Evolutionary conservation across 306 rosid species (phyloP), one percentile per base, ranked within the genome.

Genomic region (Albizia julibrissin): DNA sequence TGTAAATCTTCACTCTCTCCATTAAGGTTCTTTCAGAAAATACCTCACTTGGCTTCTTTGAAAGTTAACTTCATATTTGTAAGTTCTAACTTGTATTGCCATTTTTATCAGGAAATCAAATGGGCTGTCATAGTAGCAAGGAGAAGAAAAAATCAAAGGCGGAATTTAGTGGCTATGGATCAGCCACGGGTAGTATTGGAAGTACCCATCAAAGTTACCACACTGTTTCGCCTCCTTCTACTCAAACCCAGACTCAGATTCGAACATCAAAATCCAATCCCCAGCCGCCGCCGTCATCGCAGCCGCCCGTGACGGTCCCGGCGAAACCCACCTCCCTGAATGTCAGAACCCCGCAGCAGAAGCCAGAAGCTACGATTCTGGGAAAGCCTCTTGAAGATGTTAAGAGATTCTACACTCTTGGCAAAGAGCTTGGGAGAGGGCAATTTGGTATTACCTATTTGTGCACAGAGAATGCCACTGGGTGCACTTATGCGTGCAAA

Each of bases 361-460:
- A 82, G 65, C 46, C 74, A 1, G 94, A 87, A 8, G n/a, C 66
- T 19, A 84, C 92, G 61, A 90, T 93, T 47, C 86, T 94, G 11
- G 95, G 91, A 1, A 90, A 89, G 74, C 92, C 97, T 74, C 86
- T 86, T 72, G 94, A 90, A 10, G 97, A 93, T 62, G 85, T 94
- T 7, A 93, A 81, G 77, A 81, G 84, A 34, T 56, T 83, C 85
- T 94, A 94, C 79, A 87, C 89, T 62, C 77, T 94, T 24, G 95
- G 98, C 1, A 93, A 89, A 58, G 98, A 94, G 80, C 76, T 94
- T 75, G 98, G 97, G 11, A 82, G 98, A 61, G 98, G 98, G 10
- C 98, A 94, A 81, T 94, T 90, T 76, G 98, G 98, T 56, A 86
- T 94, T 33, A 94, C 97, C 3, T 93, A 93, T 89, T 66, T 89